A percentile compares a stretch with the other conserved stretches of the same genome.
These are phyloP conservation scores for Penicillium canescens DNA, from an alignment of 495 filamentous ascomycete genomes.

Conservation along the genomic window DNA sequence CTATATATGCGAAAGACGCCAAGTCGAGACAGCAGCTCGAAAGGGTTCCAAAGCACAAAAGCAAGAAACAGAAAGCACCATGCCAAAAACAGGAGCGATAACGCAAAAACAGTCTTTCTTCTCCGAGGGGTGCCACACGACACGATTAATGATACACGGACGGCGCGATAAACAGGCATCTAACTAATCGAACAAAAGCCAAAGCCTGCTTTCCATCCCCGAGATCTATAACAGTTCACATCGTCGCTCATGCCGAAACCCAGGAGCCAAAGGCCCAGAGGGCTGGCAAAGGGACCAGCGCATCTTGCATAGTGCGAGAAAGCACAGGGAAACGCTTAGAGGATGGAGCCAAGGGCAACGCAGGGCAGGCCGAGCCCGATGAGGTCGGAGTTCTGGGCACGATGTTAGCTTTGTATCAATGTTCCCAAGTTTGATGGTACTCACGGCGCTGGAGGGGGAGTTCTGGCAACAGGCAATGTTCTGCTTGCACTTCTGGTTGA, in stretches of 20 bases:
- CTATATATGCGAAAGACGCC: constrained; percentile 23
- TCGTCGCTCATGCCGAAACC: constrained; percentile 6
- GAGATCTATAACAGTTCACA: constrained; percentile 22
- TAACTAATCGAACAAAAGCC: constrained; percentile 24
- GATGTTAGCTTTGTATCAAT: constrained; percentile 10
- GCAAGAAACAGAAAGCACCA: constrained; percentile 24
- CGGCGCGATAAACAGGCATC: constrained; percentile 22
- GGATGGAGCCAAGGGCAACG: constrained; percentile 47
- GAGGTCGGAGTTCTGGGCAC: constrained; percentile 29
- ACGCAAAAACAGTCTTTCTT: constrained; percentile 36
- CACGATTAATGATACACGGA: constrained; percentile 39
- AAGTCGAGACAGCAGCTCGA: constrained; percentile 19
- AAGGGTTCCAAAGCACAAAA: constrained; percentile 20
- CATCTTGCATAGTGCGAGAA: constrained; percentile 20
- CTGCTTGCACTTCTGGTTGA: constrained; percentile 52
- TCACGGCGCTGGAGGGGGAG: constrained; percentile 37
- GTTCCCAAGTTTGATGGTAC: constrained; percentile 2
- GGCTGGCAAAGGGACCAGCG: constrained; percentile 10
- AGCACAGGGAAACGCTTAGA: constrained; percentile 35
- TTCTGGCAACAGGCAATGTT: constrained; percentile 53
- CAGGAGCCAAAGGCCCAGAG: constrained; percentile 1
- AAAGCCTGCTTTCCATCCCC: constrained; percentile 23
- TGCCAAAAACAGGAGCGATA: constrained; percentile 15
- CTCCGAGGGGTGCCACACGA: constrained; percentile 39
- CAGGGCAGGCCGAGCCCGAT: constrained; percentile 48